These are phyloP conservation scores for Colletotrichum cordylinicola DNA, from an alignment of 2,329 filamentous ascomycete species.

Conservation along the genomic window DNA sequence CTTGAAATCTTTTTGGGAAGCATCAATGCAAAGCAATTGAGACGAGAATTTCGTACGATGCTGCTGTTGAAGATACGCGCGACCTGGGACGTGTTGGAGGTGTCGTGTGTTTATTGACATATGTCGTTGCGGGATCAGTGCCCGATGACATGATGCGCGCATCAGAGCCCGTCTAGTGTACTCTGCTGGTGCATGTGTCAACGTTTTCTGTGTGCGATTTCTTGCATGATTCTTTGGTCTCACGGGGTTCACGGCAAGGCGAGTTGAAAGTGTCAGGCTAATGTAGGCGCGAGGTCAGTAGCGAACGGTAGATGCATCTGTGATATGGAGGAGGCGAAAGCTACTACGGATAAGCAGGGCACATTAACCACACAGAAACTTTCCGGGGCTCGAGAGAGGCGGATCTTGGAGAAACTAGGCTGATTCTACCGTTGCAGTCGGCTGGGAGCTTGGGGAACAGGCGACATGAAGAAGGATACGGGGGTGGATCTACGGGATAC, in stretches of 20 bases:
- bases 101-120: background rate
- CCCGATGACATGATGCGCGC: background rate
- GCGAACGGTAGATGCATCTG: background rate
- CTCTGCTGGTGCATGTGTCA: background rate
- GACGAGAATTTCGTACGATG: background rate
- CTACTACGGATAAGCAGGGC: background rate
- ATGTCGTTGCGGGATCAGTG: background rate
- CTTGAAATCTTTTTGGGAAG: background rate
- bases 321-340: background rate
- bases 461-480: constrained; percentile 3
- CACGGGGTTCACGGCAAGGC: background rate
- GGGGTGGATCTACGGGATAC: constrained; percentile 14
- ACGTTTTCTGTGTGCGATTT: background rate
- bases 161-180: background rate
- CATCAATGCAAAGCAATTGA: background rate
- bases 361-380: background rate
- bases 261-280: background rate
- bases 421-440: background rate
- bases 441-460: background rate
- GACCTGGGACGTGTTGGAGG: background rate
- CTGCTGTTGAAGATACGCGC: background rate
- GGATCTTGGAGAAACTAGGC: background rate
- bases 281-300: constrained; percentile 1
- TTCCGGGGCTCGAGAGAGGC: background rate
- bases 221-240: background rate